phyloP scores from a whole-genome alignment of 805 yeast species.

The Starmera amethionina region DNA sequence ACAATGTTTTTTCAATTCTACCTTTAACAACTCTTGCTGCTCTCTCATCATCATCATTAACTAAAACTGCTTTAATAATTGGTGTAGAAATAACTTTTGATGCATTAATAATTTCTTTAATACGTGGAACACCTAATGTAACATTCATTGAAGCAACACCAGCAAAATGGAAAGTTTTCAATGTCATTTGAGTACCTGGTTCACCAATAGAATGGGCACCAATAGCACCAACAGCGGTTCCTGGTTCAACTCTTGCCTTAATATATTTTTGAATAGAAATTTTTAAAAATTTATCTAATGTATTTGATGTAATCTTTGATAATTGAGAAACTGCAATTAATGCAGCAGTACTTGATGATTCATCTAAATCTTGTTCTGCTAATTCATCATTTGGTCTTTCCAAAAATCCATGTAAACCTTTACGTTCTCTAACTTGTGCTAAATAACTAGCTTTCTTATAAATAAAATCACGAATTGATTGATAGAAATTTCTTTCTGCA shows the following conservation, averaged over 20 bases:
- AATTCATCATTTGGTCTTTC: conserved; percentile 35
- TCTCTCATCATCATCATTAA: conserved; percentile 88
- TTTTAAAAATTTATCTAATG: conserved; percentile 57
- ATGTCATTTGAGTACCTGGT: conserved; percentile 99
- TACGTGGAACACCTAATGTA: conserved; percentile 98
- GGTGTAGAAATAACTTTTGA: conserved; percentile 94
- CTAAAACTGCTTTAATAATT: conserved; percentile 87
- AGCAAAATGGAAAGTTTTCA: conserved; percentile 95
- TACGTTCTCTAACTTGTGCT: conserved; percentile 44
- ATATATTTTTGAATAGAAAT: conserved; percentile 76
- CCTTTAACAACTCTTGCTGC: conserved; percentile 99
- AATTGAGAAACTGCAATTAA: conserved; percentile 51
- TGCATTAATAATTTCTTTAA: conserved; percentile 96
- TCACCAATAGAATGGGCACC: conserved; percentile 99
- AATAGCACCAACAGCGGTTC: conserved; percentile 98
- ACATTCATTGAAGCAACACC: conserved; percentile 99
- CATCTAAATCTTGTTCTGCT: conserved; percentile 30
- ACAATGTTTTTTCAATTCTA: conserved; percentile 82
- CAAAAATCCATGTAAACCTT: conserved; percentile 37
- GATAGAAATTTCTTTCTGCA: conserved; percentile 79
- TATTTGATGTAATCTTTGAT: conserved; percentile 50
- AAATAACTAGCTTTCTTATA: conserved; percentile 44
- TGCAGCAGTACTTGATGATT: conserved; percentile 22
- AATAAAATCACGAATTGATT: conserved; percentile 61
- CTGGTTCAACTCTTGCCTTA: conserved; percentile 93